Percentiles rank a stretch among this genome's conserved stretches.
Conservation (phyloP, 2,329 filamentous ascomycete genomes). For the Talaromyces sp. region DNA sequence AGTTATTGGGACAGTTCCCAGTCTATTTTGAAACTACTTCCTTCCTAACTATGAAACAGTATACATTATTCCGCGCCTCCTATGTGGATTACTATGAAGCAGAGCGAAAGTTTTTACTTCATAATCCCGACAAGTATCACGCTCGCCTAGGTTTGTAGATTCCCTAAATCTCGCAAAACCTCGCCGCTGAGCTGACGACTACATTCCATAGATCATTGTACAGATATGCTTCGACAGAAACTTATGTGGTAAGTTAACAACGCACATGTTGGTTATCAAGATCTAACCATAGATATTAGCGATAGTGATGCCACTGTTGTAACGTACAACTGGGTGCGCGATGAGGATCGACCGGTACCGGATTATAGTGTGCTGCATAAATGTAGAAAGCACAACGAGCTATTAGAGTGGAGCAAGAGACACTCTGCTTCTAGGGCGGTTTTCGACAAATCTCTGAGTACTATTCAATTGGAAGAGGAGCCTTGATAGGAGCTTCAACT, state of each 20-base stretch:
- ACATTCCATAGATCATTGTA: neutral
- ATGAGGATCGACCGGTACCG: neutral
- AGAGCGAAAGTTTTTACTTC: neutral
- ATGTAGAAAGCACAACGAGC: neutral
- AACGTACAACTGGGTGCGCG: neutral
- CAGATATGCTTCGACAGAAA: neutral
- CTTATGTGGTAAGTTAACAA: neutral
- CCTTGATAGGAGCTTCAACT: neutral
- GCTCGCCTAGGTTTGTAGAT: neutral
- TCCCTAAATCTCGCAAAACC: neutral
- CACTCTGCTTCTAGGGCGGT: neutral
- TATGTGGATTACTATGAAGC: neutral
- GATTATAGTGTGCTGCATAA: neutral
- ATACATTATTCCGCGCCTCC: neutral
- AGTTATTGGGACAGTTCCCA: neutral
- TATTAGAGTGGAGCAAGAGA: neutral
- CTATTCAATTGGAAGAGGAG: neutral
- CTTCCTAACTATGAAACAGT: neutral
- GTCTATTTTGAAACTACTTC: neutral
- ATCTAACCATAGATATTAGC: neutral
- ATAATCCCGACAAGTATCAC: neutral
- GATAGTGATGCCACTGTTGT: neutral
- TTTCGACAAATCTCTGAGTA: neutral
- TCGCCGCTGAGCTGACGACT: neutral
- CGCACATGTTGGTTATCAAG: neutral